These are phyloP conservation scores for Auriculariales sp. DNA, from an alignment of 768 basidiomycete genomes.

Conservation along the genomic window DNA sequence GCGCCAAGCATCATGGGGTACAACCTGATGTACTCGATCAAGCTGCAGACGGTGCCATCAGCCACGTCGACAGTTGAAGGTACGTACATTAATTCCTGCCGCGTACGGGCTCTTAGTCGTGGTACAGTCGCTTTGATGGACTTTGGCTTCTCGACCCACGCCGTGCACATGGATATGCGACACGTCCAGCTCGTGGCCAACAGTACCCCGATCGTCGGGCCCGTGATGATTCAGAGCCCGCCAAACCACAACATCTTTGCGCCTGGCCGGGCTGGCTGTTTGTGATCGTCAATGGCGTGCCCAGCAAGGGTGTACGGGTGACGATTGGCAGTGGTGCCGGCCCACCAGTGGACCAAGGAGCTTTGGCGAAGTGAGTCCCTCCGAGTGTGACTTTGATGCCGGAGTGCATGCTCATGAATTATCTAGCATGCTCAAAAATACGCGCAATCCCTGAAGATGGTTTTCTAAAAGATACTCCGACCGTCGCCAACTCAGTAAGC, in stretches of 20 bases:
- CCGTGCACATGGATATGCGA: slow-evolving; percentile 64
- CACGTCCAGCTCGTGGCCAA: slow-evolving; percentile 55
- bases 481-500: no score
- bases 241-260: slow-evolving; percentile 53
- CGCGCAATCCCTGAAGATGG: no score
- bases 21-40: slow-evolving; percentile 25
- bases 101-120: slow-evolving; percentile 19
- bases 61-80: slow-evolving; percentile 15
- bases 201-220: slow-evolving; percentile 13
- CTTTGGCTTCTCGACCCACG: slow-evolving; percentile 68
- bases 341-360: slow-evolving; percentile 34
- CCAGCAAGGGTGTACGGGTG: slow-evolving; percentile 45
- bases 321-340: slow-evolving; percentile 54
- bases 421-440: no score
- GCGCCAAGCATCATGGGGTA: slow-evolving; percentile 21
- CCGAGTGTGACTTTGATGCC: background rate
- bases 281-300: slow-evolving; percentile 48
- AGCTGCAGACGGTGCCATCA: slow-evolving; percentile 39
- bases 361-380: no score
- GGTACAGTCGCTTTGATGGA: slow-evolving; percentile 60
- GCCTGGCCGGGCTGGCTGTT: slow-evolving; percentile 72
- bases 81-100: slow-evolving; percentile 27
- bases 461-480: no score
- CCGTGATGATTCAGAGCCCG: slow-evolving; percentile 47
- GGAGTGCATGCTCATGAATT: no score